Base-by-base conservation (phyloP, 78 protist species). In the Pigoraptor vietnamica region DNA sequence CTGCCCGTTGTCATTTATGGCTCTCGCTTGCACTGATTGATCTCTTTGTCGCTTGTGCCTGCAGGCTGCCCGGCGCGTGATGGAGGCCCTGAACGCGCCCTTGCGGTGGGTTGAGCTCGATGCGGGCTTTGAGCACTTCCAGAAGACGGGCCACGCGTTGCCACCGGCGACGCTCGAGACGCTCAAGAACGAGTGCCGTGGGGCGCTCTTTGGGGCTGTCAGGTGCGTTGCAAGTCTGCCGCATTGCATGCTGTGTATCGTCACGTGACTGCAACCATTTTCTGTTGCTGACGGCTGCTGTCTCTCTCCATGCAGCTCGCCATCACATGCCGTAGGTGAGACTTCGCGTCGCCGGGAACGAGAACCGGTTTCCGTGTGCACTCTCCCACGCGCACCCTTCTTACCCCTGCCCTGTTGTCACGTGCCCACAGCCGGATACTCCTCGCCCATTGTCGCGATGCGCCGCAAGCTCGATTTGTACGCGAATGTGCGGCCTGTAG, bases 401-500 rank as follows among this genome's bases (percentile, higher is more conserved):
- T n/a, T n/a, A n/a, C n/a, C 67, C 67, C 29, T 48, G 6, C 6
- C 67, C 67, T 48, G 14, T 39, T 81, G 55, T 2, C 23, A 10
- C 23, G 6, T 88, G 95, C n/a, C n/a, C n/a, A n/a, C 24, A 23
- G 91, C 19, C 29, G 94, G 94, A 24, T 88, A 90, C 92, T 55
- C 90, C 38, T 88, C 92, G 32, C 92, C 91, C 32, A 94, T 88
- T 37, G 93, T 94, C 35, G 82, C 92, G 24, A 2, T 94, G 87
- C 92, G 96, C 39, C 36, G 92, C 38, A 37, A 40, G 35, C 88
- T 94, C 1, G 93, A 91, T 39, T 24, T 94, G 23, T 94, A 92
- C 38, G 94, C 94, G 0, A 92, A 92, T 86, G 92, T 94, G 40
- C 92, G 96, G 0, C 96, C 96, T 0, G 89, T 83, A 23, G 83